phyloP scores from a whole-genome alignment of 2,329 filamentous ascomycete species.

The Botrytis porri region DNA sequence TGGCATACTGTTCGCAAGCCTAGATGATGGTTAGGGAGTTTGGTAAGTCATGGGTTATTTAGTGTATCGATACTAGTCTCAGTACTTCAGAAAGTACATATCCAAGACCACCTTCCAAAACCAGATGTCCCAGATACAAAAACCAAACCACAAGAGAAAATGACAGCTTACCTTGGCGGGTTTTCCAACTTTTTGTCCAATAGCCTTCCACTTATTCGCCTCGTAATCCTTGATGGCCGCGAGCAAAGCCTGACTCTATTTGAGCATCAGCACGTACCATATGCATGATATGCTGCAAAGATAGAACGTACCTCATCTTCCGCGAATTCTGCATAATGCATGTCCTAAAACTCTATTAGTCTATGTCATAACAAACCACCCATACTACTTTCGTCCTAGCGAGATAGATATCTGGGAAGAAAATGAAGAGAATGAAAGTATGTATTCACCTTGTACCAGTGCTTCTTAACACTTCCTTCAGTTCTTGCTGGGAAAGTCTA shows the following conservation, averaged over 20 bases:
- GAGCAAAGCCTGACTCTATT: constrained; percentile 58
- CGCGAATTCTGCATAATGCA: constrained; percentile 98
- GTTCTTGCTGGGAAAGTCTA: constrained; percentile 90
- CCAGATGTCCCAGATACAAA: background rate
- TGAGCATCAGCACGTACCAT: constrained; percentile 33
- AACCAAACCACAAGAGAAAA: background rate
- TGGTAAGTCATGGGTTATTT: background rate
- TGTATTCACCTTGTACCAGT: constrained; percentile 86
- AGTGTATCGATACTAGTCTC: background rate
- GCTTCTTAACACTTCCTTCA: constrained; percentile 98
- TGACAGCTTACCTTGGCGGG: constrained; percentile 73
- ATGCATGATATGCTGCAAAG: constrained; percentile 5
- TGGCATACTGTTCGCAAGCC: constrained; percentile 91
- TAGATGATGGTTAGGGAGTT: constrained; percentile 37
- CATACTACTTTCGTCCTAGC: background rate
- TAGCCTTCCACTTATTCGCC: constrained; percentile 97
- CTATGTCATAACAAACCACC: background rate
- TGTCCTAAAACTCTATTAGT: constrained; percentile 60
- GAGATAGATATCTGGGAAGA: constrained; percentile 14
- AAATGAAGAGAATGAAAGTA: background rate
- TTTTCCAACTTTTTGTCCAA: constrained; percentile 95
- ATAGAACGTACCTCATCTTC: constrained; percentile 76
- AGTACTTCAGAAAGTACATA: background rate
- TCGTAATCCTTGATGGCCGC: constrained; percentile 99
- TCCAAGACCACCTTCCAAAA: background rate